Evolutionary conservation across 2,329 filamentous ascomycete genomes (phyloP), one percentile per base, ranked within the genome.

Genomic region (Aspergillus fumigatus): DNA sequence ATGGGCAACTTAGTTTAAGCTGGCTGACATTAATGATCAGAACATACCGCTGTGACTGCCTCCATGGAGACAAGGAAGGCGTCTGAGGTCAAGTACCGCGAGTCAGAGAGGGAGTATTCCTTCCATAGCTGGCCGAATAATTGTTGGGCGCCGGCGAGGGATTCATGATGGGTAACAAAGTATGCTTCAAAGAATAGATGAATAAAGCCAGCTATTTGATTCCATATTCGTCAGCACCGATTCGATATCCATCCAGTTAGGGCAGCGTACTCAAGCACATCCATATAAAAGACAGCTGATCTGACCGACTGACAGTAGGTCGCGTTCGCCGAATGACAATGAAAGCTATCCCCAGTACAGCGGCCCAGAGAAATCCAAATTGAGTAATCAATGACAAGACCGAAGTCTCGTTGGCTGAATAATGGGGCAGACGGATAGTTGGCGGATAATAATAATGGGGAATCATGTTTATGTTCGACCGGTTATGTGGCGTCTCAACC

Each of bases 81-180:
- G 67, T 93, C 88, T 19, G 85, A 84, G 1, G 86, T 90, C 59
- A 95, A 76, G 67, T 96, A 96, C 32, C 91, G 82, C 52, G 90
- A 93, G 75, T 96, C 91, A 2, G 89, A 91, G 29, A 91, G 81
- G 1, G 88, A 81, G 69, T 96, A 96, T 73, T 95, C 90, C 70
- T 95, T 95, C 91, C 91, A 96, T 35, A 95, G 80, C 76, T 95
- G 89, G 1, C 87, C 89, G 57, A 91, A 87, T 3, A 92, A 74
- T 21, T 83, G 82, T 65, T 88, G 84, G 57, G 82, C 82, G n/a
- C 80, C 75, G 1, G 85, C 81, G 61, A 93, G 76, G 23, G 73
- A 73, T 11, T 74, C 69, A 64, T 87, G 85, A 67, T 90, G 83
- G 57, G 81, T 71, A 50, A 89, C 79, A 69, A 88, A 92, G 73